A percentile compares a stretch with the other conserved stretches of the same genome.
These are phyloP conservation scores for Rutstroemia sp. DNA, from an alignment of 2,329 filamentous ascomycete species.

Conservation along the genomic window DNA sequence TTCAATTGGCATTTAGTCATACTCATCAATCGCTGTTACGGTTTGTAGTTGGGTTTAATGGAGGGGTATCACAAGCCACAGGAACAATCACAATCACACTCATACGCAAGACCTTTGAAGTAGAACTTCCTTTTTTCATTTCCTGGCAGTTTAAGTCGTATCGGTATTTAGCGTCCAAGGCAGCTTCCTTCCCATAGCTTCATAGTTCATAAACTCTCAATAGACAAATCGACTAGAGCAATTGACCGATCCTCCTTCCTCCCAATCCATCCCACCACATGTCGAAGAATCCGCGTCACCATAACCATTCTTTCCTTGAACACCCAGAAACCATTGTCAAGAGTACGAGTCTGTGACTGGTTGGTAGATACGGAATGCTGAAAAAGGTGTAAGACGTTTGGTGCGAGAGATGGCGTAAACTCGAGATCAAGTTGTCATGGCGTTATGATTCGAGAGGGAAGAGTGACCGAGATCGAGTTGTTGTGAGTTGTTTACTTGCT, in stretches of 20 bases:
- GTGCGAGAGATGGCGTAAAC: slow-evolving; percentile 31
- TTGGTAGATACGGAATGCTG: slow-evolving; percentile 26
- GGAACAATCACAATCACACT: background rate
- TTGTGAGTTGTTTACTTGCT: slow-evolving; percentile 38
- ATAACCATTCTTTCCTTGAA: slow-evolving; percentile 29
- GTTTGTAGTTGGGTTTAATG: too few species aligned
- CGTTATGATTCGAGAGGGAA: slow-evolving; percentile 24
- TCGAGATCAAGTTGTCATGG: slow-evolving; percentile 32
- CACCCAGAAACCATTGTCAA: slow-evolving; percentile 26
- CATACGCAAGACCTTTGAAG: slow-evolving; percentile 15
- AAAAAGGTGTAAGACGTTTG: slow-evolving; percentile 29
- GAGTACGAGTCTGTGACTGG: slow-evolving; percentile 26
- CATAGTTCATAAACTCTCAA: slow-evolving; percentile 27
- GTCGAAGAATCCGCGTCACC: slow-evolving; percentile 31
- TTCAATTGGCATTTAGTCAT: too few species aligned
- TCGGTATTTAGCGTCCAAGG: slow-evolving; percentile 28
- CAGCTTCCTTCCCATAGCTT: slow-evolving; percentile 27
- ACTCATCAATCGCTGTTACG: too few species aligned
- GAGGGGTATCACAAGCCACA: too few species aligned
- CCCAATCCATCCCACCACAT: slow-evolving; percentile 28
- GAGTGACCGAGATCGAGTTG: slow-evolving; percentile 36
- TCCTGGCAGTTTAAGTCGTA: slow-evolving; percentile 21
- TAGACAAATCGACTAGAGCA: slow-evolving; percentile 26
- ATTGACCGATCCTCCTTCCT: slow-evolving; percentile 30
- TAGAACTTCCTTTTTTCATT: slow-evolving; percentile 27